Percentiles rank a stretch among this genome's conserved stretches.
phyloP scores from a whole-genome alignment of 192 early-diverging fungal species.

The Phlyctochytrium bullatum region DNA sequence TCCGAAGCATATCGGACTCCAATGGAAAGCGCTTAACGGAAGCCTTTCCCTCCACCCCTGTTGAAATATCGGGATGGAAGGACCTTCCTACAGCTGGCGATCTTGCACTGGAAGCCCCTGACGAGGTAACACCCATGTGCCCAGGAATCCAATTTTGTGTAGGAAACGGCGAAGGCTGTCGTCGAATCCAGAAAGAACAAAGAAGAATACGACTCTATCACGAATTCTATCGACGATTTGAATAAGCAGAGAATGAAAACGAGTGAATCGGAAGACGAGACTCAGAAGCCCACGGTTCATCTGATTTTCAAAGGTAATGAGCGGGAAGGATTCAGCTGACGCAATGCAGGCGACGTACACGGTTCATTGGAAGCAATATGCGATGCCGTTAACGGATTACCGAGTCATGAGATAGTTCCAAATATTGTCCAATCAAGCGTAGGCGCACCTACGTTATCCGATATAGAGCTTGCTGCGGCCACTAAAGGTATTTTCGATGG shows the following conservation, averaged over 20 bases:
- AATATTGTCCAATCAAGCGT: constrained; percentile 78
- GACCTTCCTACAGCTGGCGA: constrained; percentile 90
- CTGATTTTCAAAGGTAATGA: constrained; percentile 69
- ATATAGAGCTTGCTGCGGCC: constrained; percentile 62
- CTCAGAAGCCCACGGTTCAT: constrained; percentile 37
- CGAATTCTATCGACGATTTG: constrained; percentile 69
- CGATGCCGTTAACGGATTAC: constrained; percentile 72
- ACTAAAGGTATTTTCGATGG: constrained; percentile 20
- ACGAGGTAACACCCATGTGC: constrained; percentile 40
- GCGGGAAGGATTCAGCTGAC: no score
- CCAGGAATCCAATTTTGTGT: constrained; percentile 14
- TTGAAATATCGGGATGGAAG: constrained; percentile 91
- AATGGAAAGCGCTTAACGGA: constrained; percentile 64
- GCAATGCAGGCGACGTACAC: constrained; percentile 76
- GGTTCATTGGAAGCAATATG: constrained; percentile 88
- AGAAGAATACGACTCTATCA: constrained; percentile 56
- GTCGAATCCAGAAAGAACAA: constrained; percentile 65
- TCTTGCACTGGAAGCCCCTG: constrained; percentile 72
- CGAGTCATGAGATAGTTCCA: constrained; percentile 70
- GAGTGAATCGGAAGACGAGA: constrained; percentile 15
- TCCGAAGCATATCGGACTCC: constrained; percentile 81
- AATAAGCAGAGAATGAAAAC: constrained; percentile 68
- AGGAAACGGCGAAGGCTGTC: constrained; percentile 74
- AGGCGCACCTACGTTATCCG: constrained; percentile 81
- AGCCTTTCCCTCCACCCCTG: constrained; percentile 82